phyloP scores from a whole-genome alignment of 2,329 filamentous ascomycete genomes.

The Passalora sequoiae region DNA sequence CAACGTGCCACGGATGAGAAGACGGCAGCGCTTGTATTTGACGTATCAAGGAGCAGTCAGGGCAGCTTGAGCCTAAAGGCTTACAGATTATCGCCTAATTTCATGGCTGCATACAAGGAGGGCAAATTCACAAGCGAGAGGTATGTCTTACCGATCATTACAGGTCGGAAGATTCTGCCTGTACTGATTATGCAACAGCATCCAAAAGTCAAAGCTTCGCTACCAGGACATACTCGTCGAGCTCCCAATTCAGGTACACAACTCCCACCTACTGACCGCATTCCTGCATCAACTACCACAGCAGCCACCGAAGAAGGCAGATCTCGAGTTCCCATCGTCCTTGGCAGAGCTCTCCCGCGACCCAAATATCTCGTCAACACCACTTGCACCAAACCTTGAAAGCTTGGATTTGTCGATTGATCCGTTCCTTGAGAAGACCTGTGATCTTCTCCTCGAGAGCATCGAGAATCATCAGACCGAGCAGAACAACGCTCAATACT shows the following conservation, averaged over 20 bases:
- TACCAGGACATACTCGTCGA: conserved; percentile 93
- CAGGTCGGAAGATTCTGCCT: not conserved
- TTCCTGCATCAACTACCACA: conserved; percentile 89
- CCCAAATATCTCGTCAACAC: conserved; percentile 52
- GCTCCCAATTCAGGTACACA: conserved; percentile 83
- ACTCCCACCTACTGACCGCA: conserved; percentile 92
- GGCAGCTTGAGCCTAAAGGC: conserved; percentile 84
- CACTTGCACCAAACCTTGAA: conserved; percentile 83
- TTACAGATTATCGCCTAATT: conserved; percentile 79
- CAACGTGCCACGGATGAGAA: conserved; percentile 85
- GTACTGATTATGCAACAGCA: conserved; percentile 48
- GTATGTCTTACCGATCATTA: conserved; percentile 48
- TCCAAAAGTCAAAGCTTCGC: conserved; percentile 88
- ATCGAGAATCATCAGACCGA: conserved; percentile 98
- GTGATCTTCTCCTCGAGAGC: conserved; percentile 89
- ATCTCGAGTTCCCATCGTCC: conserved; percentile 71
- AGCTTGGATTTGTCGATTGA: conserved; percentile 89
- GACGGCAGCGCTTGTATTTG: conserved; percentile 85
- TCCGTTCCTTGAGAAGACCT: conserved; percentile 96
- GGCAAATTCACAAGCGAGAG: conserved; percentile 94
- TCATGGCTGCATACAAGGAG: conserved; percentile 92
- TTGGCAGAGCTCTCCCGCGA: conserved; percentile 70
- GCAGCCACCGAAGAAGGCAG: conserved; percentile 51
- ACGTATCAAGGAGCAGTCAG: conserved; percentile 90
- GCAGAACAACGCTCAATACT: conserved; percentile 98